These are phyloP conservation scores for Cubamyces lactineus DNA, from an alignment of 768 basidiomycete species.

Conservation along the genomic window DNA sequence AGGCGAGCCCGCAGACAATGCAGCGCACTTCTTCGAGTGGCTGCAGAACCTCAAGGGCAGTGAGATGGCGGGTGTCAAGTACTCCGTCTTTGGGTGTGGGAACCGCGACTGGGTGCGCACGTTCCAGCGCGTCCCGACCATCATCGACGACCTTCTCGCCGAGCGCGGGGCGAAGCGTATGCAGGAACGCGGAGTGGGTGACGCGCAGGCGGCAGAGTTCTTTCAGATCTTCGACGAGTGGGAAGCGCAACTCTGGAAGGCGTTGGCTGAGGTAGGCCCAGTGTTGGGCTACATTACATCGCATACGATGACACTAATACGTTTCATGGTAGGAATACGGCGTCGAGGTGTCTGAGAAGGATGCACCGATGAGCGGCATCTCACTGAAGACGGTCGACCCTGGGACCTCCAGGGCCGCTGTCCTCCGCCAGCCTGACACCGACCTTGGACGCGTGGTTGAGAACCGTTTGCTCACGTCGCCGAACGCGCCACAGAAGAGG, in stretches of 20 bases:
- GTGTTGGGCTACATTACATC: too few species aligned
- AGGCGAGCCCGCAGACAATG: constrained; percentile 54
- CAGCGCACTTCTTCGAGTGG: constrained; percentile 48
- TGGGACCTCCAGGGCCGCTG: constrained; percentile 39
- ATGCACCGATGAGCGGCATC: constrained; percentile 25
- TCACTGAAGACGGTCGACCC: constrained; percentile 37
- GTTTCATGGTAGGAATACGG: constrained; percentile 37
- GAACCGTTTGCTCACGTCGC: constrained; percentile 44
- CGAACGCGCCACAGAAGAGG: constrained; percentile 44
- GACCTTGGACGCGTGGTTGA: constrained; percentile 44
- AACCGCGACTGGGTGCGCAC: constrained; percentile 53
- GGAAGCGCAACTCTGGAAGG: constrained; percentile 43
- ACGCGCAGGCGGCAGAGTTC: constrained; percentile 46
- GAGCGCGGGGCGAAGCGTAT: constrained; percentile 42
- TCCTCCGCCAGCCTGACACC: constrained; percentile 43
- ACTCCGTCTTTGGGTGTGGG: constrained; percentile 53
- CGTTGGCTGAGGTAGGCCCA: constrained; percentile 36
- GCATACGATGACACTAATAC: background rate
- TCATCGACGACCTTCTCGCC: constrained; percentile 41
- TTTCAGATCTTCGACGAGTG: constrained; percentile 50
- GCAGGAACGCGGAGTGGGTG: constrained; percentile 43
- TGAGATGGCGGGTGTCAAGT: constrained; percentile 39
- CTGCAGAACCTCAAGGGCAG: constrained; percentile 36
- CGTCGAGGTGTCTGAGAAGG: constrained; percentile 26
- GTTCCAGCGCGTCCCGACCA: constrained; percentile 48